These are phyloP conservation scores for Leptographium lundbergii DNA, from an alignment of 2,329 filamentous ascomycete species.

Conservation along the genomic window DNA sequence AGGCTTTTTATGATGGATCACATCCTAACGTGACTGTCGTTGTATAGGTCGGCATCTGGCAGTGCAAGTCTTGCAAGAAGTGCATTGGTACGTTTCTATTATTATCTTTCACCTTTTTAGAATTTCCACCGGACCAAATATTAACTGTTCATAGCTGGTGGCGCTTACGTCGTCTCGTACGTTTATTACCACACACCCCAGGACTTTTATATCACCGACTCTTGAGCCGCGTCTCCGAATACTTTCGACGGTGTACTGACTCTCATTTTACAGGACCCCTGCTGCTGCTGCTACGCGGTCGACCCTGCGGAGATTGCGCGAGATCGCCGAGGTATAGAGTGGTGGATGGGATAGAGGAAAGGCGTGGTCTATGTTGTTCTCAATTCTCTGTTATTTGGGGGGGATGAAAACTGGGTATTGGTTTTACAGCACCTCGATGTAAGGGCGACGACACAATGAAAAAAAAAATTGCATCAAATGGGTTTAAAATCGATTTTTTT, in stretches of 20 bases:
- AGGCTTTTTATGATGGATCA: not conserved
- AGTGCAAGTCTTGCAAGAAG: conserved; percentile 94
- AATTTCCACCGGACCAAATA: not conserved
- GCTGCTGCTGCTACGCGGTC: conserved; percentile 90
- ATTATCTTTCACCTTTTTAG: not conserved
- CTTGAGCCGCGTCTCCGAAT: not conserved
- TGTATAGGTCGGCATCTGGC: conserved; percentile 49
- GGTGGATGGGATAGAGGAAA: not conserved
- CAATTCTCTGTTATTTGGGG: not conserved
- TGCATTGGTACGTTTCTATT: conserved; percentile 41
- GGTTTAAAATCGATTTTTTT: not conserved
- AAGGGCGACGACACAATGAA: conserved; percentile 1
- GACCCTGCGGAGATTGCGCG: conserved; percentile 90
- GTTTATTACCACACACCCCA: conserved; percentile 28
- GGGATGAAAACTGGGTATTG: conserved; percentile 1
- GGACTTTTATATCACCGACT: no score
- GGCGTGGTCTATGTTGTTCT: not conserved
- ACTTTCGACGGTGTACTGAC: not conserved
- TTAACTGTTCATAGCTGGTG: conserved; percentile 39
- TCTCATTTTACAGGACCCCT: conserved; percentile 50
- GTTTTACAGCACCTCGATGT: not conserved
- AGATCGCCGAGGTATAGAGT: conserved; percentile 85
- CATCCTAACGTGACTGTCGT: not conserved
- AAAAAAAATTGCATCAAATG: conserved; percentile 1
- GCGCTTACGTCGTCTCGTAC: conserved; percentile 94